These are phyloP conservation scores for Hypoxylon sp. DNA, from an alignment of 2,329 filamentous ascomycete species.

Conservation along the genomic window DNA sequence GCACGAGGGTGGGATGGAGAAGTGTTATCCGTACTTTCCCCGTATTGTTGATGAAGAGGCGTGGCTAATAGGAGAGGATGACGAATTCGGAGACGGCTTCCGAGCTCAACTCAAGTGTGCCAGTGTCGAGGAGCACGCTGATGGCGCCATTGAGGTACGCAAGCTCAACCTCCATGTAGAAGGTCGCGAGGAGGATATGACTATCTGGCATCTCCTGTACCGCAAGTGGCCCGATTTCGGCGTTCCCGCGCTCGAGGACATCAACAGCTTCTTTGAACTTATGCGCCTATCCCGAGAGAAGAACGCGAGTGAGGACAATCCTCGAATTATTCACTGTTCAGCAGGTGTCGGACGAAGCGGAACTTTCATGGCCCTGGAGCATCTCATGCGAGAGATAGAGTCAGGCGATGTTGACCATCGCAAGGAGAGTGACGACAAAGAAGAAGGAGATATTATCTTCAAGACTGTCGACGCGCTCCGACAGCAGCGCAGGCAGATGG, in stretches of 20 bases:
- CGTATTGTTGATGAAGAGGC: slow-evolving; percentile 64
- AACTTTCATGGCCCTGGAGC: slow-evolving; percentile 96
- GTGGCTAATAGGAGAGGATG: slow-evolving; percentile 71
- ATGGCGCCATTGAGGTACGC: slow-evolving; percentile 77
- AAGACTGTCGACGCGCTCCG: slow-evolving; percentile 84
- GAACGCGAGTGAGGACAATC: slow-evolving; percentile 70
- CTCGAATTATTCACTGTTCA: slow-evolving; percentile 87
- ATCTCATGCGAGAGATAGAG: slow-evolving; percentile 85
- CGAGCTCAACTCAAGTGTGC: slow-evolving; percentile 78
- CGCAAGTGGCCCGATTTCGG: slow-evolving; percentile 91
- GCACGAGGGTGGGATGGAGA: slow-evolving; percentile 80
- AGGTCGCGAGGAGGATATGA: slow-evolving; percentile 57
- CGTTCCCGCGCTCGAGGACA: slow-evolving; percentile 78
- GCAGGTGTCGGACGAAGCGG: slow-evolving; percentile 94
- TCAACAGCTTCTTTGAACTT: slow-evolving; percentile 76
- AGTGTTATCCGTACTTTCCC: slow-evolving; percentile 93
- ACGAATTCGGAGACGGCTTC: slow-evolving; percentile 76
- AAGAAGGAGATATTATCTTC: slow-evolving; percentile 75
- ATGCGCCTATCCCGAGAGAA: slow-evolving; percentile 75
- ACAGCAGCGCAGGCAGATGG: slow-evolving; percentile 94
- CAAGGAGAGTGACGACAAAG: slow-evolving; percentile 47
- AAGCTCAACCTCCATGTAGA: slow-evolving; percentile 73
- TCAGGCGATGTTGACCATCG: slow-evolving; percentile 74
- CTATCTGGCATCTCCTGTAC: slow-evolving; percentile 87
- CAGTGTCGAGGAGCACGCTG: slow-evolving; percentile 66